Evolutionary conservation across 2,329 filamentous ascomycete species (phyloP).

Genomic region (Ophiostoma populinum): DNA sequence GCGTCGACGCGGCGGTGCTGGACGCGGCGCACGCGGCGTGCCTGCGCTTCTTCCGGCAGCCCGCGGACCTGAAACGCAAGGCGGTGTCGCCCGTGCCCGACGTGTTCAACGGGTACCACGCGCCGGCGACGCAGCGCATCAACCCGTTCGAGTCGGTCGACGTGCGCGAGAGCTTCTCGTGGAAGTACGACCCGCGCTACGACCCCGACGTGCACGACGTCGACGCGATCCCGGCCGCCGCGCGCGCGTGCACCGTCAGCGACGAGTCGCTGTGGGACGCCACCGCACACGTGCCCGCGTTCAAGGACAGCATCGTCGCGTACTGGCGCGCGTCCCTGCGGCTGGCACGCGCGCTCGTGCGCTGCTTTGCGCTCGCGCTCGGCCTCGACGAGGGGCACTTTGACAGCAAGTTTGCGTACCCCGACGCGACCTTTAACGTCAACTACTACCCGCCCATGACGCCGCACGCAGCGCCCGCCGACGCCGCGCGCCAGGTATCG

Average conservation of each 20-base stretch:
- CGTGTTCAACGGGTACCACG: constrained; percentile 42
- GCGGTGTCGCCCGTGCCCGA: constrained; percentile 28
- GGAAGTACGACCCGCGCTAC: constrained; percentile 33
- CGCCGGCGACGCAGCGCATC: constrained; percentile 31
- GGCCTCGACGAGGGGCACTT: constrained; percentile 36
- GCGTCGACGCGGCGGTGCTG: constrained; percentile 20
- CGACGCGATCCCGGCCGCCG: constrained; percentile 24
- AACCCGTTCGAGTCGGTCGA: constrained; percentile 33
- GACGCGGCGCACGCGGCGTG: constrained; percentile 21
- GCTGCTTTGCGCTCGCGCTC: constrained; percentile 36
- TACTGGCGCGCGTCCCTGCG: constrained; percentile 32
- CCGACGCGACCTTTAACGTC: constrained; percentile 25
- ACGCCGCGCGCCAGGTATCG: constrained; percentile 17
- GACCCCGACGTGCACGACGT: constrained; percentile 28
- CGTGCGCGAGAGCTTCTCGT: constrained; percentile 31
- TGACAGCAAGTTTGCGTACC: constrained; percentile 33
- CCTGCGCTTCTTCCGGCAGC: constrained; percentile 25
- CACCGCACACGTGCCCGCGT: constrained; percentile 28
- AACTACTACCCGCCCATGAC: constrained; percentile 22
- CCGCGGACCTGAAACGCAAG: constrained; percentile 22
- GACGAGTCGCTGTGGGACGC: constrained; percentile 36
- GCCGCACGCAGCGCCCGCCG: constrained; percentile 8
- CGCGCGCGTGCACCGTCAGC: constrained; percentile 23
- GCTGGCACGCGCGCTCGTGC: constrained; percentile 23
- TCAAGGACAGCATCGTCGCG: constrained; percentile 26